Base-by-base conservation (phyloP, 768 basidiomycete species). In the Pseudohyphozyma bogoriensis region DNA sequence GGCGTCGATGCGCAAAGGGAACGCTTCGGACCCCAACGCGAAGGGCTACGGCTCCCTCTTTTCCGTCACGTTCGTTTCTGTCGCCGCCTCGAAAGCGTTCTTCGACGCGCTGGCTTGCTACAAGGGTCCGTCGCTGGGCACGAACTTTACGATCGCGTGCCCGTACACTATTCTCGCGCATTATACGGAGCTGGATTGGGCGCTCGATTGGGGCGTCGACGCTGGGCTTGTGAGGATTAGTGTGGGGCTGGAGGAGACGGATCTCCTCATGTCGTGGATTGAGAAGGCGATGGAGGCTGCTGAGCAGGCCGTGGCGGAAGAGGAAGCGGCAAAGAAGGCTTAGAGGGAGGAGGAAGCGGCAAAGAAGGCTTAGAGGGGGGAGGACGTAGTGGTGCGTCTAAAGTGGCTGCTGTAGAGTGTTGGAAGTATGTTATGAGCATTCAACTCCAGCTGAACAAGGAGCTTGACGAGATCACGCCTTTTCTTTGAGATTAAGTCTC, bases 161-260 rank as follows among this genome's bases (percentile, higher is more conserved):
- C 93, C 92, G 29, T 97, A 89, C 72, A 87, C 89, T 13, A 83
- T 97, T 59, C 78, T 99, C 29, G 93, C 88, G 39, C 93, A 97
- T 73, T 96, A 83, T 66, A 71, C 75, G 1, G 93, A 99, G 74
- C 76, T 93, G 63, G 87, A 86, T 39, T 99, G 93, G 93, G 93
- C 92, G 20, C 84, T 81, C 52, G 76, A 78, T 62, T 93, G 82
- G 74, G 91, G 88, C 24, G 88, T 99, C 16, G 88, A 93, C 69
- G 76, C 77, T 55, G 83, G 83, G 6, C 74, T 99, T 46, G 87
- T 99, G 13, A 79, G 93, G 60, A 81, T 97, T 35, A 90, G 86
- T 65, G 83, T 95, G n/a, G 93, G 93, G 11, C 78, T 90, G 79
- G 93, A 97, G 74, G 82, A 87, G 12, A 75, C 72, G 28, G 78